Conservation (phyloP, 2,329 filamentous ascomycete species). For the Fusarium anthophilum region DNA sequence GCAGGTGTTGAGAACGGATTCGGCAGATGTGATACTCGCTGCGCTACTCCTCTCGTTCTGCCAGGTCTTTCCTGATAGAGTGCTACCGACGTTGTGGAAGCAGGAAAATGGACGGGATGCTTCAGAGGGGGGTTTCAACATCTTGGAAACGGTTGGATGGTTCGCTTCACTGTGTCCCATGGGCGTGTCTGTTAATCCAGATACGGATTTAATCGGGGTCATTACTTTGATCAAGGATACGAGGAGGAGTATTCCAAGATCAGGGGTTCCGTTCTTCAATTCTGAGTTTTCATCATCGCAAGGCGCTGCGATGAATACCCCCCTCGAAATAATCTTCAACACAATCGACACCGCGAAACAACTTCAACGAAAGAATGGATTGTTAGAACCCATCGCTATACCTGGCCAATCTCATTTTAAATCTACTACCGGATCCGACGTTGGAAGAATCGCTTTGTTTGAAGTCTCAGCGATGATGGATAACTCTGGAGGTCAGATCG, state of each 20-base stretch:
- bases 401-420: conserved; percentile 53
- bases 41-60: conserved; percentile 65
- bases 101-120: conserved; percentile 60
- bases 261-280: conserved; percentile 61
- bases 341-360: conserved; percentile 61
- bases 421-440: conserved; percentile 56
- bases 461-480: conserved; percentile 61
- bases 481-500: conserved; percentile 54
- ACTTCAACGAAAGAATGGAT: conserved; percentile 57
- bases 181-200: conserved; percentile 52
- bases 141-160: conserved; percentile 68
- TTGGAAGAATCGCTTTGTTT: conserved; percentile 61
- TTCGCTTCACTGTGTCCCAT: conserved; percentile 67
- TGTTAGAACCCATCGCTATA: conserved; percentile 58
- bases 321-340: conserved; percentile 68
- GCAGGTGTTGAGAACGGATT: conserved; percentile 60
- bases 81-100: conserved; percentile 62
- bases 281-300: conserved; percentile 52
- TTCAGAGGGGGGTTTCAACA: conserved; percentile 57
- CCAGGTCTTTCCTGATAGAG: conserved; percentile 63
- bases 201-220: conserved; percentile 60
- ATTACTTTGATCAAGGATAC: conserved; percentile 64
- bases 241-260: conserved; percentile 54
- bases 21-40: conserved; percentile 63
- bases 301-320: conserved; percentile 51